These are phyloP conservation scores for Lentinula guzmanii DNA, from an alignment of 768 basidiomycete genomes.

Conservation along the genomic window DNA sequence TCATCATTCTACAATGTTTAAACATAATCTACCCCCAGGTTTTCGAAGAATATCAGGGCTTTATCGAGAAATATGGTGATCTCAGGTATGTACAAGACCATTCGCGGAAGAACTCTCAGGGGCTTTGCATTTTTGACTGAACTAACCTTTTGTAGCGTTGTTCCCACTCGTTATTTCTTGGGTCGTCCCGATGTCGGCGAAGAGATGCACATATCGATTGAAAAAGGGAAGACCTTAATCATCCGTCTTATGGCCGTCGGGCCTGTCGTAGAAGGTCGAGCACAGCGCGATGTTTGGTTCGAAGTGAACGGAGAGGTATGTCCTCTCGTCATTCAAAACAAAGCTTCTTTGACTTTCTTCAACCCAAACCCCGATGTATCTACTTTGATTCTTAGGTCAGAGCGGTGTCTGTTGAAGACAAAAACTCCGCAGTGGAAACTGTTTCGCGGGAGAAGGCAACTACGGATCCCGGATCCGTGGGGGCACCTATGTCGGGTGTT, in stretches of 20 bases:
- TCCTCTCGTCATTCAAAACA: not conserved
- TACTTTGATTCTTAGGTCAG: slow-evolving; percentile 57
- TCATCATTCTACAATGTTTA: not conserved
- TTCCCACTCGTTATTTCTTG: slow-evolving; percentile 97
- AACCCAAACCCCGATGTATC: slow-evolving; percentile 4
- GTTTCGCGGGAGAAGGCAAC: slow-evolving; percentile 93
- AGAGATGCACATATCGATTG: slow-evolving; percentile 95
- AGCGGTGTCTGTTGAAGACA: slow-evolving; percentile 93
- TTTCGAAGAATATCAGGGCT: slow-evolving; percentile 95
- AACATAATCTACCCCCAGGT: slow-evolving; percentile 42
- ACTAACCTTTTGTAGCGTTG: slow-evolving; percentile 48
- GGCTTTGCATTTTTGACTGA: slow-evolving; percentile 1
- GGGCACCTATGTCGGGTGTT: slow-evolving; percentile 96
- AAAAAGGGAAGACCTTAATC: slow-evolving; percentile 95
- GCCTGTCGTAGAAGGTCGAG: slow-evolving; percentile 85
- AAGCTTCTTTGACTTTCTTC: not conserved
- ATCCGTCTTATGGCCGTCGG: slow-evolving; percentile 94
- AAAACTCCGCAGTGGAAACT: slow-evolving; percentile 94
- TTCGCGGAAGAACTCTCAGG: slow-evolving; percentile 4
- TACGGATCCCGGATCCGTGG: slow-evolving; percentile 91
- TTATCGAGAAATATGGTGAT: slow-evolving; percentile 94
- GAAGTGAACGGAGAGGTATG: slow-evolving; percentile 93
- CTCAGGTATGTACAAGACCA: slow-evolving; percentile 57
- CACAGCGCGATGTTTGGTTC: slow-evolving; percentile 96
- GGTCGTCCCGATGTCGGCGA: slow-evolving; percentile 87